phyloP scores from a whole-genome alignment of 768 basidiomycete genomes.

The Baorangia bicolor region DNA sequence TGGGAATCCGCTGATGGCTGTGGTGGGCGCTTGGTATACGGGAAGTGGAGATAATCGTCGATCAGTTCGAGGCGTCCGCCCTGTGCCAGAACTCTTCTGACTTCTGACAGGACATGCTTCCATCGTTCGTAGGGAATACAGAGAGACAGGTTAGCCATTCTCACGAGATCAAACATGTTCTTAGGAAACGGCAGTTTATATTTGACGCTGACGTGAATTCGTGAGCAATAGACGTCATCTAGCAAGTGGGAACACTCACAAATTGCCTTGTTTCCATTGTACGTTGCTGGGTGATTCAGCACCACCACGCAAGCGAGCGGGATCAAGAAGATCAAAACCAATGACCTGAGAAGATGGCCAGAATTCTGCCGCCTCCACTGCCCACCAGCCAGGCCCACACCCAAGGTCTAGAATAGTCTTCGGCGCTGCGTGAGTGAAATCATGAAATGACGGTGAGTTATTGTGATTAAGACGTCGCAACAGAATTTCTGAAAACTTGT shows the following conservation, averaged over 20 bases:
- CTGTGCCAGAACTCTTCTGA: slow-evolving; percentile 55
- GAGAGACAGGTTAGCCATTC: slow-evolving; percentile 67
- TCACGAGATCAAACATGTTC: slow-evolving; percentile 66
- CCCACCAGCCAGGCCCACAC: slow-evolving; percentile 73
- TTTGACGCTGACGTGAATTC: slow-evolving; percentile 41
- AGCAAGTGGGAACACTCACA: slow-evolving; percentile 46
- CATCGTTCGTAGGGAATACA: slow-evolving; percentile 62
- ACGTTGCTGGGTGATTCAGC: slow-evolving; percentile 39
- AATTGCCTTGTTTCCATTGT: slow-evolving; percentile 60
- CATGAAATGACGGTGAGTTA: slow-evolving; percentile 60
- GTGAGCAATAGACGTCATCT: slow-evolving; percentile 9
- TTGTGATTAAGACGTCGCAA: slow-evolving; percentile 53
- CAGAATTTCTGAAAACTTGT: slow-evolving; percentile 53
- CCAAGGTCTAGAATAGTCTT: slow-evolving; percentile 68
- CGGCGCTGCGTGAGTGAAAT: slow-evolving; percentile 49
- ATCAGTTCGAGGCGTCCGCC: slow-evolving; percentile 72
- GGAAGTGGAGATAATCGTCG: slow-evolving; percentile 69
- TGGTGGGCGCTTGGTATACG: slow-evolving; percentile 41
- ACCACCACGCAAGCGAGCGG: slow-evolving; percentile 35
- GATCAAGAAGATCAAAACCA: slow-evolving; percentile 62
- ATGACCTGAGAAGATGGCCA: slow-evolving; percentile 63
- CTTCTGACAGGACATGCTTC: slow-evolving; percentile 59
- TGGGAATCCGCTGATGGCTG: slow-evolving; percentile 13
- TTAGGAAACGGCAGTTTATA: slow-evolving; percentile 60
- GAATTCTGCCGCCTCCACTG: slow-evolving; percentile 53